A percentile compares a stretch with the other conserved stretches of the same genome.
These are phyloP conservation scores for Cutaneotrichosporon dermatis DNA, from an alignment of 1,284 basidiomycete genomes.

Conservation along the genomic window DNA sequence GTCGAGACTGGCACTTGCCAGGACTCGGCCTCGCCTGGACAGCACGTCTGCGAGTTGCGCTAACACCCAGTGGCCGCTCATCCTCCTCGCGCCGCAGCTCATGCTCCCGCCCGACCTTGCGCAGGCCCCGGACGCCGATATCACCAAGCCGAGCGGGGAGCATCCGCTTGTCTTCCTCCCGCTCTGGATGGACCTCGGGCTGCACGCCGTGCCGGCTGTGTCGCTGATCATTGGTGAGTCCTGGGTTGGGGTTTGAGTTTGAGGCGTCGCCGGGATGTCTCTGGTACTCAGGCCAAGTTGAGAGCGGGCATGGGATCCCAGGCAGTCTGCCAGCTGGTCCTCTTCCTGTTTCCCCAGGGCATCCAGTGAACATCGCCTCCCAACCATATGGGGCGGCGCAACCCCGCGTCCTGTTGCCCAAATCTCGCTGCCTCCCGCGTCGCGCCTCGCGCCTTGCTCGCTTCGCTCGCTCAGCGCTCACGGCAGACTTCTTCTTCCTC, in stretches of 20 bases:
- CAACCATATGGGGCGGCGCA: too few species aligned
- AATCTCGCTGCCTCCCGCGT: too few species aligned
- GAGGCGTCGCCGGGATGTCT: too few species aligned
- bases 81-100: conserved; percentile 32
- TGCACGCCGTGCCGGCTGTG: conserved; percentile 64
- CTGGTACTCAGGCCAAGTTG: too few species aligned
- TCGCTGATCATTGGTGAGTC: conserved; percentile 54
- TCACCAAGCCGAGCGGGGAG: conserved; percentile 26
- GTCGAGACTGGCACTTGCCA: too few species aligned
- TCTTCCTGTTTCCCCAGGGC: too few species aligned
- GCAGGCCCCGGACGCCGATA: conserved; percentile 19
- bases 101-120: conserved; percentile 38
- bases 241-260: too few species aligned
- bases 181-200: conserved; percentile 56
- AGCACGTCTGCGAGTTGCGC: not conserved
- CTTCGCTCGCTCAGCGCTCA: not conserved
- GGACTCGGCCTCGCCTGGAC: not conserved
- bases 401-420: too few species aligned
- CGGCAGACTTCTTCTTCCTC: conserved; percentile 63
- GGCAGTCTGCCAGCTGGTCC: too few species aligned
- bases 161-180: conserved; percentile 55
- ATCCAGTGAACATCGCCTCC: too few species aligned
- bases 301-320: too few species aligned
- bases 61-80: conserved; percentile 38
- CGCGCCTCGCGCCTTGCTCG: too few species aligned